A percentile compares a stretch with the other conserved stretches of the same genome.
phyloP scores from a whole-genome alignment of 768 basidiomycete genomes.

The Lactifluus pinguis region DNA sequence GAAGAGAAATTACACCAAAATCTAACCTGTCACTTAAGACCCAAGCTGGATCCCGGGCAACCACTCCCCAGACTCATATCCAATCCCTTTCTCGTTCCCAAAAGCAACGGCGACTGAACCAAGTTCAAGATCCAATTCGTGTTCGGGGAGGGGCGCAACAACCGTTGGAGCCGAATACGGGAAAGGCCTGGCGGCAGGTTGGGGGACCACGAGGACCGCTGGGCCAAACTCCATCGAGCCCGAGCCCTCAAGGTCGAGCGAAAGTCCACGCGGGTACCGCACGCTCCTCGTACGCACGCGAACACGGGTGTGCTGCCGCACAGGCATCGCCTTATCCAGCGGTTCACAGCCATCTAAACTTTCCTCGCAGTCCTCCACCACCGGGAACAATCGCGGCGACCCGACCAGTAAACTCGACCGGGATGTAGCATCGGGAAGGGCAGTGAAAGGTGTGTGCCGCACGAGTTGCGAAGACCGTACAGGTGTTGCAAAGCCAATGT shows the following conservation, averaged over 20 bases:
- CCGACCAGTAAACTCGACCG: background rate
- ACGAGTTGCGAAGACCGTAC: conserved; percentile 43
- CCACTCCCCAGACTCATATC: conserved; percentile 18
- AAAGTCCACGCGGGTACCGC: conserved; percentile 10
- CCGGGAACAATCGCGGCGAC: conserved; percentile 23
- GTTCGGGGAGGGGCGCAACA: conserved; percentile 12
- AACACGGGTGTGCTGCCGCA: conserved; percentile 10
- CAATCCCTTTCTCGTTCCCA: background rate
- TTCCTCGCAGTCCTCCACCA: conserved; percentile 27
- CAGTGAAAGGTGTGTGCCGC: conserved; percentile 21
- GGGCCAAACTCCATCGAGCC: conserved; percentile 4
- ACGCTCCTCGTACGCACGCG: conserved; percentile 24
- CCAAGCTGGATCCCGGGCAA: conserved; percentile 17
- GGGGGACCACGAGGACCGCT: conserved; percentile 14
- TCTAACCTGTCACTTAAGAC: background rate
- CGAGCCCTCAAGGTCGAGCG: conserved; percentile 1
- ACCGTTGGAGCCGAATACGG: conserved; percentile 14
- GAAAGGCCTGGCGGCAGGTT: conserved; percentile 14
- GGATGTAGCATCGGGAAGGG: background rate
- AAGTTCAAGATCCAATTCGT: conserved; percentile 24
- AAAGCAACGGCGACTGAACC: conserved; percentile 15
- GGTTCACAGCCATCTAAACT: conserved; percentile 16
- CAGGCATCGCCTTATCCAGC: conserved; percentile 9
- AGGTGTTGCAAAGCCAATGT: conserved; percentile 43
- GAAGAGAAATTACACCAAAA: background rate